These are phyloP conservation scores for Hyaloscypha bicolor DNA, from an alignment of 495 filamentous ascomycete species.

Conservation along the genomic window DNA sequence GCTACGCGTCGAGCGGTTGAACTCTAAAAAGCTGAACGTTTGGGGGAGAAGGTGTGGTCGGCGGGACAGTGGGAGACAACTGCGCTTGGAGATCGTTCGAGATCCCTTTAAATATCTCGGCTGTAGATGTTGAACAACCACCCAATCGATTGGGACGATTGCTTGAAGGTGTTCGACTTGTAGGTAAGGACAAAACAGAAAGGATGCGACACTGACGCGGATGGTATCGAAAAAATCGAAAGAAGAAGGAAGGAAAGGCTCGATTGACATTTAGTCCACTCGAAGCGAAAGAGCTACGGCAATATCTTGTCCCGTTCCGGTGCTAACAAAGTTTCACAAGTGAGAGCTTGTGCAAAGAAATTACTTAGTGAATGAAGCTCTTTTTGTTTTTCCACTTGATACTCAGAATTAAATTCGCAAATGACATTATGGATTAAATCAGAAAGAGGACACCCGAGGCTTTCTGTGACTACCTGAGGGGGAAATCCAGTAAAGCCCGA, in stretches of 20 bases:
- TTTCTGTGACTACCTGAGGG: too few relatives aligned
- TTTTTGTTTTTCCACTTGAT: background rate
- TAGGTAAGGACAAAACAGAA: background rate
- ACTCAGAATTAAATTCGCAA: background rate
- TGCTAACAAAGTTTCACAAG: background rate
- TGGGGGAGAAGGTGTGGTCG: background rate
- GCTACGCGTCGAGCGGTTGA: background rate
- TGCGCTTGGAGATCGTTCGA: background rate
- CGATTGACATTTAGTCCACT: background rate
- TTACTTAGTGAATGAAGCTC: background rate
- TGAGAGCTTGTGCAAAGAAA: background rate
- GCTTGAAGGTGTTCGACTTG: background rate
- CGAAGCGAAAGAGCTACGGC: background rate
- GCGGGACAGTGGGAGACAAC: background rate
- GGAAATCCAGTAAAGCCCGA: background rate
- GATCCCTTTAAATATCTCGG: background rate
- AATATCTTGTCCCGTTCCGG: background rate
- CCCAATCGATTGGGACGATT: background rate
- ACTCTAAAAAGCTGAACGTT: background rate
- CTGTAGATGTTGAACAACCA: background rate
- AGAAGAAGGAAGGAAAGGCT: background rate
- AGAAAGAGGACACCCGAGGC: too few relatives aligned
- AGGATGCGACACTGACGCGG: background rate
- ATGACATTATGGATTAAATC: too few relatives aligned
- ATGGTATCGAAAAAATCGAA: background rate